phyloP scores from a whole-genome alignment of 768 basidiomycete species.

The Macrolepiota albuminosa region DNA sequence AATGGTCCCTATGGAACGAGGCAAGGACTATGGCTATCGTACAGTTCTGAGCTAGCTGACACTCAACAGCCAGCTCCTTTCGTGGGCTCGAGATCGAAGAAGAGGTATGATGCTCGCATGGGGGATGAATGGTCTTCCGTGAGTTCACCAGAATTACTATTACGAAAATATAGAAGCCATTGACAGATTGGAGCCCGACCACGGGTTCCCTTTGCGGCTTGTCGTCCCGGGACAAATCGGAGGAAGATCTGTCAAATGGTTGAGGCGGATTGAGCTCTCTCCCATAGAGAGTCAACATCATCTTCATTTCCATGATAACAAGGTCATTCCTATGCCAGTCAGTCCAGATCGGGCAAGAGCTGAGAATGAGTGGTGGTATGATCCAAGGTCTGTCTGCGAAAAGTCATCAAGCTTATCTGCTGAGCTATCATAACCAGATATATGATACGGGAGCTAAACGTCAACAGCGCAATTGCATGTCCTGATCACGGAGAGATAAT shows the following conservation, averaged over 20 bases:
- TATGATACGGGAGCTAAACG: slow-evolving; percentile 51
- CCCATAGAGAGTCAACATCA: slow-evolving; percentile 49
- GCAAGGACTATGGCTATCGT: slow-evolving; percentile 20
- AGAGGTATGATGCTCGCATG: slow-evolving; percentile 49
- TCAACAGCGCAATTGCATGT: slow-evolving; percentile 51
- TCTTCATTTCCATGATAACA: slow-evolving; percentile 47
- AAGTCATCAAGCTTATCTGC: not conserved
- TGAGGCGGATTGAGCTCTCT: slow-evolving; percentile 48
- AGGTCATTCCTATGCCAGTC: slow-evolving; percentile 50
- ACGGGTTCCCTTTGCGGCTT: slow-evolving; percentile 62
- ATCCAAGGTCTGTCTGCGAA: slow-evolving; percentile 31
- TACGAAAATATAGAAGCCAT: not conserved
- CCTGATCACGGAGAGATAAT: slow-evolving; percentile 52
- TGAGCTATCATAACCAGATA: slow-evolving; percentile 20
- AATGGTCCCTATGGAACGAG: slow-evolving; percentile 58
- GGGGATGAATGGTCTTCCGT: slow-evolving; percentile 57
- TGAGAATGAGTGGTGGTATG: slow-evolving; percentile 53
- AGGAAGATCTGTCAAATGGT: slow-evolving; percentile 58
- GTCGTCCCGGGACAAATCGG: slow-evolving; percentile 63
- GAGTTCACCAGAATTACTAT: not conserved
- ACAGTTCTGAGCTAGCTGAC: not conserved
- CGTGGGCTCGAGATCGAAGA: slow-evolving; percentile 39
- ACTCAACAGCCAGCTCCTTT: slow-evolving; percentile 18
- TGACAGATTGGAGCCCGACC: slow-evolving; percentile 45
- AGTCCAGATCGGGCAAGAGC: slow-evolving; percentile 47